Base-by-base conservation (phyloP, 805 yeast species). In the Candida germanica region DNA sequence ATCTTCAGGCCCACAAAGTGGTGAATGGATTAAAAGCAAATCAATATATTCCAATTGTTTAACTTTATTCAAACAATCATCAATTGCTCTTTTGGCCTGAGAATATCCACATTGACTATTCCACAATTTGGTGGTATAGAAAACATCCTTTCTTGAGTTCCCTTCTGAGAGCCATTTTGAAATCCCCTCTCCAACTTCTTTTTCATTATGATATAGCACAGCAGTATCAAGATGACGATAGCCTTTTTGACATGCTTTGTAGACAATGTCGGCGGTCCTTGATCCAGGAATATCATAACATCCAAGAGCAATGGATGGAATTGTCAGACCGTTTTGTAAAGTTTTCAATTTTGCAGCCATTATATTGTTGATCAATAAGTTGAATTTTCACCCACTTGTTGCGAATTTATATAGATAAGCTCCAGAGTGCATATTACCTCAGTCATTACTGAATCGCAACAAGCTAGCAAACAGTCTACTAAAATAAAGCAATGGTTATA, bases 181-280 rank as follows among this genome's bases (percentile, higher is more conserved):
- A 35, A 82, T 73, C 4, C 81, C 93, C 35, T 69, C 65, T 21
- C 94, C 88, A 10, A 82, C 81, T 44, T 73, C 79, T 12, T 58
- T 66, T 56, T 86, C 95, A 53, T 80, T 81, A 2, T 74, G 74
- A 55, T 85, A 85, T 41, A 71, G 68, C 54, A 76, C 75, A 3
- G 93, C 93, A 7, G 88, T 77, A 56, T 84, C 94, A 47, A 84
- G 79, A 53, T 80, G 87, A 43, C 80, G 71, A 56, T 80, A 80
- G 8, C 89, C 89, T 6, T 68, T 64, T 51, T 76, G 68, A 40
- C 82, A 63, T 10, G 89, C 91, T 28, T 72, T 66, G 45, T 66
- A 67, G 10, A 81, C 81, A 17, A 71, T 53, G 6, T 58, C 51
- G 1, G 55, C 44, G 1, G 77, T 70, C 16, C 31, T 40, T n/a